Evolutionary conservation across 1,284 basidiomycete species (phyloP).

Genomic region (Sanghuangporus weigelae): DNA sequence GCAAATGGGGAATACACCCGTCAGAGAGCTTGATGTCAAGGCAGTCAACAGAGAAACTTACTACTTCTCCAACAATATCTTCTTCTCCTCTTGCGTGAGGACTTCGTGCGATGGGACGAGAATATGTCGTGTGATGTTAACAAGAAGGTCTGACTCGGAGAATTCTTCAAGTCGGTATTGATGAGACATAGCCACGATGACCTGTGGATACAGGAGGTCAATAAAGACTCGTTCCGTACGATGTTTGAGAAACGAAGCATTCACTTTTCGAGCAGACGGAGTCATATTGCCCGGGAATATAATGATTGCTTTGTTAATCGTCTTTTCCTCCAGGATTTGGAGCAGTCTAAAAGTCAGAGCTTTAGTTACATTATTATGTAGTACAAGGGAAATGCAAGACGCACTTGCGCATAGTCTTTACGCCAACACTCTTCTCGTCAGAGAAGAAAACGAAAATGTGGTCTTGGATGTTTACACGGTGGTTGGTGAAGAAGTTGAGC

Average conservation of each 20-base stretch:
- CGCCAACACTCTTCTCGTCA: conserved; percentile 87
- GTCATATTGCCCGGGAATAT: conserved; percentile 98
- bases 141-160: conserved; percentile 91
- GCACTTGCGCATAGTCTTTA: conserved; percentile 94
- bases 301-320: conserved; percentile 88
- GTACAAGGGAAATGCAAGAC: conserved; percentile 27
- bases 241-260: conserved; percentile 19
- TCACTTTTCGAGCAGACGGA: conserved; percentile 88
- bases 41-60: conserved; percentile 40
- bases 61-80: conserved; percentile 87
- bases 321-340: conserved; percentile 83
- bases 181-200: conserved; percentile 81
- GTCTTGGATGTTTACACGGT: conserved; percentile 60
- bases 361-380: conserved; percentile 6
- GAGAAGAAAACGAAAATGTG: conserved; percentile 95
- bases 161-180: conserved; percentile 94
- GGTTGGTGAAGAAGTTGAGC: conserved; percentile 85
- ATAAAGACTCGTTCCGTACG: not conserved
- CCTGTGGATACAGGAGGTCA: conserved; percentile 40
- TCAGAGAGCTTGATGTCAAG: not conserved
- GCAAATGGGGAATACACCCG: conserved; percentile 3
- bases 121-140: conserved; percentile 96
- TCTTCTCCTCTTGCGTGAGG: conserved; percentile 84
- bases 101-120: conserved; percentile 94
- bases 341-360: conserved; percentile 56